These are phyloP conservation scores for Coemansia asiatica DNA, from an alignment of 192 early-diverging fungal species.

Conservation along the genomic window DNA sequence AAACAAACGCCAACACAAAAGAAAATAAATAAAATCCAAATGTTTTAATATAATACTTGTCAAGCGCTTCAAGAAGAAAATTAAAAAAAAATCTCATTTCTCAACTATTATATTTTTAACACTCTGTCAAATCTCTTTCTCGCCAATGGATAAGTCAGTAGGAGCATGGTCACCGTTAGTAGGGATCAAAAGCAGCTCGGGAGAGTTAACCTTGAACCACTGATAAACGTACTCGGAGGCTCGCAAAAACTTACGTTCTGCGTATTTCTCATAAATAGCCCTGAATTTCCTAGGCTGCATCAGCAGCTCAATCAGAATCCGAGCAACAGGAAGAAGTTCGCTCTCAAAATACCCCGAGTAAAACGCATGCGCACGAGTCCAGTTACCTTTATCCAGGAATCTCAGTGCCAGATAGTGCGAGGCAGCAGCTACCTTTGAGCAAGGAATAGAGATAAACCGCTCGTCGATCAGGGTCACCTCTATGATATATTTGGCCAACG, in stretches of 20 bases:
- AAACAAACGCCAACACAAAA: background rate
- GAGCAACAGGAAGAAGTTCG: conserved; percentile 49
- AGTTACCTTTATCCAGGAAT: conserved; percentile 46
- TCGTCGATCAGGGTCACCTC: conserved; percentile 61
- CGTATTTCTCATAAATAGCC: conserved; percentile 53
- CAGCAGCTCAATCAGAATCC: conserved; percentile 58
- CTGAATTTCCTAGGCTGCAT: conserved; percentile 46
- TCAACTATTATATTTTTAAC: too few relatives aligned
- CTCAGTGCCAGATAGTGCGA: conserved; percentile 49
- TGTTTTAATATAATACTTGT: background rate
- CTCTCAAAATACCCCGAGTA: conserved; percentile 71
- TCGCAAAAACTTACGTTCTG: conserved; percentile 35
- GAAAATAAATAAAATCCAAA: conserved; percentile 7
- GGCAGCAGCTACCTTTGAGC: conserved; percentile 53
- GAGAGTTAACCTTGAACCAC: conserved; percentile 20
- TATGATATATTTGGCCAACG: conserved; percentile 61
- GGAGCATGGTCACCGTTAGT: conserved; percentile 9
- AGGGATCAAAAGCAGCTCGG: conserved; percentile 15
- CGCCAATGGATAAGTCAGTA: background rate
- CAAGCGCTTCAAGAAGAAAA: conserved; percentile 4
- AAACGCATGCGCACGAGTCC: conserved; percentile 59
- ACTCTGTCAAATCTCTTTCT: too few relatives aligned
- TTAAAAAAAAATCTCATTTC: too few relatives aligned
- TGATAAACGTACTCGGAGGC: conserved; percentile 47
- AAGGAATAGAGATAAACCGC: conserved; percentile 57